Percentiles rank a stretch among this genome's conserved stretches.
These are phyloP conservation scores for Russula vinacea DNA, from an alignment of 768 basidiomycete species.

Conservation along the genomic window DNA sequence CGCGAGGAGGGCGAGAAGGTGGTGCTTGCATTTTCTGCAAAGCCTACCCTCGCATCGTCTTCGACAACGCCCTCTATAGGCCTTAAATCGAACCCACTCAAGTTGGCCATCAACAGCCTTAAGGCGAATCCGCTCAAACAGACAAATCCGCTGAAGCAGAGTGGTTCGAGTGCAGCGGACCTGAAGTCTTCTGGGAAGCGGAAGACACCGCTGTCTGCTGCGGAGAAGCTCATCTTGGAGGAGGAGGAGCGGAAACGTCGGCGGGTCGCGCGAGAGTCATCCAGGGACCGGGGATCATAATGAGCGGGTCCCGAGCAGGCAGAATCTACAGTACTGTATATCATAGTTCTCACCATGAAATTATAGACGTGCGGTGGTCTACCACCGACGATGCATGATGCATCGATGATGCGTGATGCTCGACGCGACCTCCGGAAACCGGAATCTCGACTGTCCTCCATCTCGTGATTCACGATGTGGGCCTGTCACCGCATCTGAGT, in stretches of 20 bases:
- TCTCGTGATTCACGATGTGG: too few species aligned
- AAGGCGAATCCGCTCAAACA: conserved; percentile 70
- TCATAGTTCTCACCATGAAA: too few species aligned
- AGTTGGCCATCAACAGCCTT: conserved; percentile 51
- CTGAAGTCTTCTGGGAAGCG: conserved; percentile 60
- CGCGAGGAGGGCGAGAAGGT: conserved; percentile 70
- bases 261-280: conserved; percentile 65
- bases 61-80: conserved; percentile 40
- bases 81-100: conserved; percentile 64
- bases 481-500: too few species aligned
- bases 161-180: conserved; percentile 39
- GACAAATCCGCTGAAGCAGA: conserved; percentile 68
- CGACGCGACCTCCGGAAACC: too few species aligned
- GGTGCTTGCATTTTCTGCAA: conserved; percentile 66
- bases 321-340: too few species aligned
- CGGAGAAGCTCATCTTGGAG: conserved; percentile 85
- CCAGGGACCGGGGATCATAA: too few species aligned
- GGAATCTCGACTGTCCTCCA: too few species aligned
- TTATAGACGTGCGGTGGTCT: too few species aligned
- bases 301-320: too few species aligned
- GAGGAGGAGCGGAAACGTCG: conserved; percentile 88
- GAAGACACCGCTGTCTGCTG: conserved; percentile 64
- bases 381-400: too few species aligned
- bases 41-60: conserved; percentile 41
- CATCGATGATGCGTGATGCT: too few species aligned